Base-by-base conservation (phyloP, 2,329 filamentous ascomycete genomes). In the Talaromyces sp. region DNA sequence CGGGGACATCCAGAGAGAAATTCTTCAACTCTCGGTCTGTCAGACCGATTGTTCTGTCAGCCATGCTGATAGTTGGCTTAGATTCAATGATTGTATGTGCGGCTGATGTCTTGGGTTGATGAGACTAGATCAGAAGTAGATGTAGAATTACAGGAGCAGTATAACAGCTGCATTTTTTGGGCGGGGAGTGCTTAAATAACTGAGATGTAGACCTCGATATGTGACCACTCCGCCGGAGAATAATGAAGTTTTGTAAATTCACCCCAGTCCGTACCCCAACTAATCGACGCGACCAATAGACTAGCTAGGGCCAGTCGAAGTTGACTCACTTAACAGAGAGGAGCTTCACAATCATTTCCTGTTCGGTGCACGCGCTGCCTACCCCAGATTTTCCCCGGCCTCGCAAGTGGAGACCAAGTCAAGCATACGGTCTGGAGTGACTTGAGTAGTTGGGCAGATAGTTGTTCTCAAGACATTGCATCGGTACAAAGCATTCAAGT, bases 11-110 rank as follows among this genome's bases (percentile, higher is more conserved):
- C n/a, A 65, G 22, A 49, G 47, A 27, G 41, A 65, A 65, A 37
- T 65, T 61, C 22, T 57, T 65, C 49, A 61, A 17, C 41, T 65
- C 63, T 49, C 58, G 57, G 31, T 65, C 63, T 3, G 63, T 65
- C 9, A 65, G 47, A 8, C 63, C 63, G 57, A 65, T 37, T 13
- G 22, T 22, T 9, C 56, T 27, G 19, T 43, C 33, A 22, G 25
- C 57, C 63, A 61, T 65, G 11, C 49, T 50, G 22, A 15, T 33
- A 15, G 11, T 56, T 22, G 45, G 17, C 27, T 25, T 25, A 27
- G 10, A 19, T 35, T 45, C 41, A 49, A 37, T 5, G 15, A 19
- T 22, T 37, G 19, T 50, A 25, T 35, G 17, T 7, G 50, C 35
- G 27, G 15, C 22, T n/a, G 9, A 35, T 15, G 13, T 35, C 1